Evolutionary conservation across 2,329 filamentous ascomycete genomes (phyloP).

Genomic region (Fusarium decemcellulare): DNA sequence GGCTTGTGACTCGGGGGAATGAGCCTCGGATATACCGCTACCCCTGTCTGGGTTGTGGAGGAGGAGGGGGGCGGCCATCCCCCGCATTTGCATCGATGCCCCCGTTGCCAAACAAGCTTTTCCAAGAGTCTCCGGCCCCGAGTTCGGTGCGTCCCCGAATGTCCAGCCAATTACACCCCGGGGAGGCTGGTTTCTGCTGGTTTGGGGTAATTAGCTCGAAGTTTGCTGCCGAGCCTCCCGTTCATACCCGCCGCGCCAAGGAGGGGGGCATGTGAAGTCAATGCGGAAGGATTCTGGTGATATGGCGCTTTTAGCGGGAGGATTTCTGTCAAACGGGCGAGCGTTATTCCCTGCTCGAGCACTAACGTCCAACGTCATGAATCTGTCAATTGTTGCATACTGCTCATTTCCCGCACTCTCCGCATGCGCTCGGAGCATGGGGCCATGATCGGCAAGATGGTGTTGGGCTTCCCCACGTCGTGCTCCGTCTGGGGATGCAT

Average conservation of each 20-base stretch:
- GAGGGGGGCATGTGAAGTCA: not conserved
- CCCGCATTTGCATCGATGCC: slow-evolving; percentile 26
- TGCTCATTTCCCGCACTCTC: not conserved
- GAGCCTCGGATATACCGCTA: slow-evolving; percentile 32
- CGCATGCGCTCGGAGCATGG: not conserved
- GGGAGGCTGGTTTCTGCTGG: not conserved
- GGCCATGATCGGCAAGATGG: not conserved
- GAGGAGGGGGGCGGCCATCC: not conserved
- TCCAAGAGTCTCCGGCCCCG: not conserved
- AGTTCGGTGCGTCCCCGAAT: slow-evolving; percentile 11
- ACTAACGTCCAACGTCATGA: slow-evolving; percentile 16
- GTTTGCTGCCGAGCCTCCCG: slow-evolving; percentile 28
- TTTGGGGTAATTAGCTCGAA: slow-evolving; percentile 2
- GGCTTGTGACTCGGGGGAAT: slow-evolving; percentile 37
- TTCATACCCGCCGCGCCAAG: not conserved
- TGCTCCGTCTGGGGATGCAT: not conserved
- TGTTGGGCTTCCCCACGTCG: not conserved
- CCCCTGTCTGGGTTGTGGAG: slow-evolving; percentile 20
- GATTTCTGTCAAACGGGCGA: not conserved
- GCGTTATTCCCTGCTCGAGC: slow-evolving; percentile 2
- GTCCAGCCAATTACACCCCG: not conserved
- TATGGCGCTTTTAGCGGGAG: slow-evolving; percentile 11
- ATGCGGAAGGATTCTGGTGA: not conserved
- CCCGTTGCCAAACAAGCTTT: slow-evolving; percentile 32
- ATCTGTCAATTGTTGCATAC: not conserved